These are phyloP conservation scores for Sarcodon aspratus DNA, from an alignment of 768 basidiomycete species.

Conservation along the genomic window DNA sequence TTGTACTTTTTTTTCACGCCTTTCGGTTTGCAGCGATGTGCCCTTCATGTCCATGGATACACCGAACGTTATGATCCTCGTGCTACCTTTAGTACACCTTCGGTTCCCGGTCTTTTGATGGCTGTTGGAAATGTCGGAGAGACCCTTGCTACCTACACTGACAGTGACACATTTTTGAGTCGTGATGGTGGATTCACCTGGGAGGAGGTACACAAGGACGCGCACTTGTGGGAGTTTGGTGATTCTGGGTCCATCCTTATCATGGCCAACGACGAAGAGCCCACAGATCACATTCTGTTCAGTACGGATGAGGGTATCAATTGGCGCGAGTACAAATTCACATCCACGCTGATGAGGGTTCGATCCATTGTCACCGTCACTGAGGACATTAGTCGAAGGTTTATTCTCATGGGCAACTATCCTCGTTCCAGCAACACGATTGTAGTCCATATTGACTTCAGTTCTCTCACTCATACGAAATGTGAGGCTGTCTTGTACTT, in stretches of 20 bases:
- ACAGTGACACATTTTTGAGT: conserved; percentile 92
- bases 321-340: conserved; percentile 87
- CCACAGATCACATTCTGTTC: conserved; percentile 82
- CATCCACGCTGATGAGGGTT: conserved; percentile 62
- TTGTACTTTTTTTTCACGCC: conserved; percentile 5
- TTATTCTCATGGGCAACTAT: conserved; percentile 70
- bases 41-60: conserved; percentile 89
- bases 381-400: conserved; percentile 81
- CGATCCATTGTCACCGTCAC: conserved; percentile 78
- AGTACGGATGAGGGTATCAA: conserved; percentile 80
- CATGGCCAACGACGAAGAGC: conserved; percentile 91
- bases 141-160: conserved; percentile 62
- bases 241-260: conserved; percentile 92
- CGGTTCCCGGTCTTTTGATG: conserved; percentile 87
- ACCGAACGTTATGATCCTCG: conserved; percentile 86
- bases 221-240: conserved; percentile 96
- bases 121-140: conserved; percentile 96
- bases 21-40: conserved; percentile 48
- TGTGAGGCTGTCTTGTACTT: conserved; percentile 39
- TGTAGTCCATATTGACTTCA: conserved; percentile 84
- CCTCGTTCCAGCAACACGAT: conserved; percentile 39
- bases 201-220: conserved; percentile 98
- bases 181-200: conserved; percentile 96
- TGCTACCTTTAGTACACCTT: conserved; percentile 89
- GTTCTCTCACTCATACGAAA: conserved; percentile 55